phyloP scores from a whole-genome alignment of 768 basidiomycete species.

The Termitomyces sp. region DNA sequence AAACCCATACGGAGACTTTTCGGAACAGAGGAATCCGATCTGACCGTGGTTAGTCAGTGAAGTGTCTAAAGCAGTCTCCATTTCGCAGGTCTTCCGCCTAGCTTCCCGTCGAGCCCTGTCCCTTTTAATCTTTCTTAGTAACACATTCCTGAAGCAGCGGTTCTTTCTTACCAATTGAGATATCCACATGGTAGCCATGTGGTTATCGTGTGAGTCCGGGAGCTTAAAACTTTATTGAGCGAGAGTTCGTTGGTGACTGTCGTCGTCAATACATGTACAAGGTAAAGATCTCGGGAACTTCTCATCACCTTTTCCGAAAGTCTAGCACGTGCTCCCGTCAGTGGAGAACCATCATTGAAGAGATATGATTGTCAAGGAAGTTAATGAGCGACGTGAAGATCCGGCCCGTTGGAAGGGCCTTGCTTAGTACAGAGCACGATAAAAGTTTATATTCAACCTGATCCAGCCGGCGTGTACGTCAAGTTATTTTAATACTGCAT shows the following conservation, averaged over 20 bases:
- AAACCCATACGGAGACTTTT: conserved; percentile 34
- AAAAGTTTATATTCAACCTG: not conserved
- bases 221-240: not conserved
- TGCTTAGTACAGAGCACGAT: not conserved
- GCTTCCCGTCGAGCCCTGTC: conserved; percentile 5
- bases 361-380: not conserved
- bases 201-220: conserved; percentile 16
- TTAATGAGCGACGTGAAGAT: conserved; percentile 12
- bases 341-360: not conserved
- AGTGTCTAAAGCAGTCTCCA: conserved; percentile 11
- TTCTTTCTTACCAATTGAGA: conserved; percentile 2
- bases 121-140: not conserved
- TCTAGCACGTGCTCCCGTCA: not conserved
- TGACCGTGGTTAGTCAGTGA: conserved; percentile 27
- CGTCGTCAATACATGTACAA: not conserved
- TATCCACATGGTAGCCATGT: conserved; percentile 35
- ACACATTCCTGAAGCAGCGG: not conserved
- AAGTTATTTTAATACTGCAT: not conserved
- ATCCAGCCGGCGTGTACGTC: not conserved
- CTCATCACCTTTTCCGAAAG: not conserved
- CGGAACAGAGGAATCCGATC: conserved; percentile 32
- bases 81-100: conserved; percentile 7
- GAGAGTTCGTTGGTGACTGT: not conserved
- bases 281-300: not conserved
- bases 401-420: conserved; percentile 14